Evolutionary conservation across 2,329 filamentous ascomycete species (phyloP), one percentile per base, ranked within the genome.

Genomic region (Epichloe sylvatica): DNA sequence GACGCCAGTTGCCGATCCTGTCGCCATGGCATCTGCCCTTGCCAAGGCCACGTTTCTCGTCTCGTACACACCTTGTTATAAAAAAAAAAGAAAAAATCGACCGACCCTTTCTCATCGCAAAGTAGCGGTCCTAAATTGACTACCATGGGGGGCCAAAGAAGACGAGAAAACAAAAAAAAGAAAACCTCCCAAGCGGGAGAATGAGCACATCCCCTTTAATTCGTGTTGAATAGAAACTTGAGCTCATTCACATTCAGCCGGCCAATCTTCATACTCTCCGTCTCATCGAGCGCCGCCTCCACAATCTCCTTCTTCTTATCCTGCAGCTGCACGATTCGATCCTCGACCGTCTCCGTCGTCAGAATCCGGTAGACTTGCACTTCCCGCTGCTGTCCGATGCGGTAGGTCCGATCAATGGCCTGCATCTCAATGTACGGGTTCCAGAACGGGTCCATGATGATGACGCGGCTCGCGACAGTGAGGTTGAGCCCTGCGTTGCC

Each of bases 341-440:
- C 89, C 64, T 96, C 90, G 1, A 96, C 85, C 0, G 90, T 95
- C 5, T 78, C 75, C 57, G 80, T 65, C 7, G 91, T 79, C 3
- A 95, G 69, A 23, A 95, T 77, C 4, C 87, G 82, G 62, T 95
- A 88, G 1, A 96, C 83, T 49, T 80, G 75, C 4, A 95, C 90
- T 7, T 80, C 70, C 4, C 75, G 74, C 55, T 74, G 69, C 67
- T 96, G 90, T 0, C 89, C 89, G 56, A 95, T 90, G 9, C 90
- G 84, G 65, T 95, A 84, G 2, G 89, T 86, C 21, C 90, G 84
- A 63, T 94, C 90, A 46, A 95, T 83, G 4, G 90, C 90, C 67
- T 96, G 90, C 66, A 89, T 87, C 67, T 95, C 90, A 45, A 94
- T 84, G 61, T 84, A 94, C 0, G 89, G 90, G 55, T 95, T 96